Conservation (phyloP, 345 rosid genomes). For the Punica granatum region DNA sequence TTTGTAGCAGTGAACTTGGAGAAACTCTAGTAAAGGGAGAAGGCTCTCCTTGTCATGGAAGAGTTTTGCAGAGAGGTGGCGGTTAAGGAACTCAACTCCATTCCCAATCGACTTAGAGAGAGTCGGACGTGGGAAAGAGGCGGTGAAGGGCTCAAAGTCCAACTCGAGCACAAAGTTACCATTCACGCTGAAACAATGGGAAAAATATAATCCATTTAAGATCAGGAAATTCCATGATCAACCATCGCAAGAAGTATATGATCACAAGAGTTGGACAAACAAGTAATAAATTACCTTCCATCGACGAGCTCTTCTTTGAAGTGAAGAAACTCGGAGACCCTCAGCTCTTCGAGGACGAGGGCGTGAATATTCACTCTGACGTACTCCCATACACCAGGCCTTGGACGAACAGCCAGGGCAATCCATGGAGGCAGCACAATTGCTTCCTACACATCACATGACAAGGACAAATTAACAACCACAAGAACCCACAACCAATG, state of each 20-base stretch:
- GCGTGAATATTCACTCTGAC: slow-evolving; percentile 43
- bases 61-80: slow-evolving; percentile 64
- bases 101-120: slow-evolving; percentile 81
- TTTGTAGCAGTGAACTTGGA: slow-evolving; percentile 41
- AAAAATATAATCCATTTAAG: background rate
- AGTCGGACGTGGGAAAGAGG: slow-evolving; percentile 86
- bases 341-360: slow-evolving; percentile 76
- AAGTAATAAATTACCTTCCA: slow-evolving; percentile 45
- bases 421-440: slow-evolving; percentile 28
- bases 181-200: slow-evolving; percentile 38
- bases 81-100: slow-evolving; percentile 96
- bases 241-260: background rate
- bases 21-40: slow-evolving; percentile 43
- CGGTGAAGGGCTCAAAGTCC: slow-evolving; percentile 92
- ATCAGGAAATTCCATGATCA: background rate
- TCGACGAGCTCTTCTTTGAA: slow-evolving; percentile 97
- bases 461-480: no score
- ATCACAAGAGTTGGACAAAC: background rate
- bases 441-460: slow-evolving; percentile 48
- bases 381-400: slow-evolving; percentile 35
- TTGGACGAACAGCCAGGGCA: slow-evolving; percentile 26
- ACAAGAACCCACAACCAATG: background rate
- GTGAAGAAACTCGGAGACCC: slow-evolving; percentile 68
- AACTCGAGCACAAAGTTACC: slow-evolving; percentile 84
- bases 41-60: slow-evolving; percentile 53